Evolutionary conservation across 148 eudicot genomes (phyloP).

Genomic region (Oxyria digyna): DNA sequence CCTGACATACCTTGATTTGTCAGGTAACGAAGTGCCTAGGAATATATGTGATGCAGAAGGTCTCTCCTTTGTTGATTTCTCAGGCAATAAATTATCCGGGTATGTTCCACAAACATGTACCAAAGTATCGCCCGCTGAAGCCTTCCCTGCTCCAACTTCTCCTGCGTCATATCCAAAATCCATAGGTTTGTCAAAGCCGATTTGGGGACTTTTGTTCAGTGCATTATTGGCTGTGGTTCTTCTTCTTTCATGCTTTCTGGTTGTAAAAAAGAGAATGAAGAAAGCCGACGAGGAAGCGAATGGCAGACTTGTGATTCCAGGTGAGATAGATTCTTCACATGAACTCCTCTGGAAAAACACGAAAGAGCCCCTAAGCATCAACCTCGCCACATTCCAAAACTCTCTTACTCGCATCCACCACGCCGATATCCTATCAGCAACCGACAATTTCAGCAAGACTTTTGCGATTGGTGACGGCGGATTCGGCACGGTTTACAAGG

Average conservation of each 20-base stretch:
- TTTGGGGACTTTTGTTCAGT: slow-evolving; percentile 40
- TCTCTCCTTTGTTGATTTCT: slow-evolving; percentile 40
- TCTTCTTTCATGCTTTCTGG: slow-evolving; percentile 27
- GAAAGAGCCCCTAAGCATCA: slow-evolving; percentile 93
- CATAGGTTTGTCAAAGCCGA: slow-evolving; percentile 22
- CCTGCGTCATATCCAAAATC: slow-evolving; percentile 21
- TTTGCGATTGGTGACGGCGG: slow-evolving; percentile 86
- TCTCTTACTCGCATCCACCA: slow-evolving; percentile 49
- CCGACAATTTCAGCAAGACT: slow-evolving; percentile 86
- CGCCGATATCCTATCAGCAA: slow-evolving; percentile 59
- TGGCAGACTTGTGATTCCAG: slow-evolving; percentile 24
- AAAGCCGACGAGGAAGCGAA: slow-evolving; percentile 18
- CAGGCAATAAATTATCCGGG: slow-evolving; percentile 51
- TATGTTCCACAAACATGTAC: slow-evolving; percentile 47
- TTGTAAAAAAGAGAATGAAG: slow-evolving; percentile 24
- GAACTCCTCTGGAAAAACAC: slow-evolving; percentile 44
- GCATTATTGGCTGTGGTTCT: slow-evolving; percentile 25
- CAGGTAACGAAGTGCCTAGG: slow-evolving; percentile 56
- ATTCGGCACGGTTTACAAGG: slow-evolving; percentile 79
- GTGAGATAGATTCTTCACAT: slow-evolving; percentile 29
- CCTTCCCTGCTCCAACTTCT: slow-evolving; percentile 8
- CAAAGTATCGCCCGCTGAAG: slow-evolving; percentile 20
- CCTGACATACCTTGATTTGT: slow-evolving; percentile 81
- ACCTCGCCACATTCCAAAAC: slow-evolving; percentile 80
- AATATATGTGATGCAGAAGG: slow-evolving; percentile 50